Evolutionary conservation across 2,329 filamentous ascomycete genomes (phyloP), one percentile per base, ranked within the genome.

Genomic region (Penicillium verrucosum): DNA sequence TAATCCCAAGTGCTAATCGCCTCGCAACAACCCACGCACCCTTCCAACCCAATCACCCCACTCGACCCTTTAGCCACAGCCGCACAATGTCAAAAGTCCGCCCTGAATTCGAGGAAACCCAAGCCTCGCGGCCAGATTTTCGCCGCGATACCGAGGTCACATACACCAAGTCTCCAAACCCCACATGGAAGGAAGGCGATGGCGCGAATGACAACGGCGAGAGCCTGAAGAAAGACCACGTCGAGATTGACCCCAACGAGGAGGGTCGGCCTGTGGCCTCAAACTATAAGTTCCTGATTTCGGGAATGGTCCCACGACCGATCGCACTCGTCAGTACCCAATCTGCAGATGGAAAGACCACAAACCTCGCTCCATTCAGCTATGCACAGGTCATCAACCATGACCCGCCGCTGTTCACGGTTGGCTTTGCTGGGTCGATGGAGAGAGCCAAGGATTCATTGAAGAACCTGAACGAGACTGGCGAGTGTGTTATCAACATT

Each of bases 251-350:
- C 73, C 92, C 92, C 0, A 86, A 92, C 71, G 87, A 82, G 54
- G 78, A 85, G 29, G 89, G 86, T 32, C 83, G 92, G 0, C 81
- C 85, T 0, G 76, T 84, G 0, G 76, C 79, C 1, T 85, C 83
- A 77, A 97, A 97, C 81, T 97, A 97, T 83, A 96, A 96, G 76
- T 83, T 97, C 14, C 80, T 97, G 59, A 96, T 97, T 73, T 89
- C 86, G 18, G 86, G 85, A 61, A 85, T 97, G 63, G 82, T 92
- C 16, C 93, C 93, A 1, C 85, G 93, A 12, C 93, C 93, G 12
- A 88, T 97, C 44, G 85, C 84, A 1, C 85, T 87, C 60, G 73
- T 86, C 14, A 81, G 79, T 48, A 88, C 85, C 1, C 71, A 79
- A 36, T 81, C 78, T 2, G 77, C 77, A 38, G 88, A 92, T 67